phyloP scores from a whole-genome alignment of 2,329 filamentous ascomycete genomes.

The Cytospora leucostoma region DNA sequence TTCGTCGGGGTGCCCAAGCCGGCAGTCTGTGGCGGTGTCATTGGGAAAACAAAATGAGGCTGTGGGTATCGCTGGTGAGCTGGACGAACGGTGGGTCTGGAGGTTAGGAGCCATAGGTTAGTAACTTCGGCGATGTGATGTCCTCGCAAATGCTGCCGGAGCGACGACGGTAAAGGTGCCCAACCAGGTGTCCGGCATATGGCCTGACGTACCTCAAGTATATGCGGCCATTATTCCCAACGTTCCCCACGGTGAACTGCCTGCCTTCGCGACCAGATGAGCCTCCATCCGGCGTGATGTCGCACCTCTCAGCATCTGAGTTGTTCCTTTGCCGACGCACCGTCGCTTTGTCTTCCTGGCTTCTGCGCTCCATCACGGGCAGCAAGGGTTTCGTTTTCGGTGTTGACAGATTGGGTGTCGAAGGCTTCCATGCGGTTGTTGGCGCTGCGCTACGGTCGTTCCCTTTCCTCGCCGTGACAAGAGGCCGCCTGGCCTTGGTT shows the following conservation, averaged over 20 bases:
- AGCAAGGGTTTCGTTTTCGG: conserved; percentile 43
- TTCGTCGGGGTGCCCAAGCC: conserved; percentile 51
- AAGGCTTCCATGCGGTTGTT: conserved; percentile 31
- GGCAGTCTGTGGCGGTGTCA: conserved; percentile 61
- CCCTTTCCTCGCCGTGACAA: conserved; percentile 10
- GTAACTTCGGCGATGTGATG: neutral
- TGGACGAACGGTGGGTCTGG: conserved; percentile 62
- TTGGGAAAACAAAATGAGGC: conserved; percentile 60
- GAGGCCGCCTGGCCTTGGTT: conserved; percentile 21
- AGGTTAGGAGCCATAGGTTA: conserved; percentile 6
- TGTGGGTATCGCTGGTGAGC: conserved; percentile 63
- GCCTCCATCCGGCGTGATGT: conserved; percentile 61
- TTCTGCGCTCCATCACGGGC: conserved; percentile 49
- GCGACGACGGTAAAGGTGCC: no score
- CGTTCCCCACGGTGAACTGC: conserved; percentile 78
- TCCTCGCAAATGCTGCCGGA: neutral
- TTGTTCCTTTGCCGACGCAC: conserved; percentile 48
- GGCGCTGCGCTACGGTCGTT: conserved; percentile 9
- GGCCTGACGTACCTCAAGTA: conserved; percentile 67
- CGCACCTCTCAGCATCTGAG: conserved; percentile 56
- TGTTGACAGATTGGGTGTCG: conserved; percentile 33
- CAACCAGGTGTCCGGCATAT: neutral
- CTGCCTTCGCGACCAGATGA: conserved; percentile 65
- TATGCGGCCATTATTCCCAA: conserved; percentile 80
- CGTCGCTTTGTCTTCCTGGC: conserved; percentile 43